These are phyloP conservation scores for Cryphonectria japonica DNA, from an alignment of 2,329 filamentous ascomycete genomes.

Conservation along the genomic window DNA sequence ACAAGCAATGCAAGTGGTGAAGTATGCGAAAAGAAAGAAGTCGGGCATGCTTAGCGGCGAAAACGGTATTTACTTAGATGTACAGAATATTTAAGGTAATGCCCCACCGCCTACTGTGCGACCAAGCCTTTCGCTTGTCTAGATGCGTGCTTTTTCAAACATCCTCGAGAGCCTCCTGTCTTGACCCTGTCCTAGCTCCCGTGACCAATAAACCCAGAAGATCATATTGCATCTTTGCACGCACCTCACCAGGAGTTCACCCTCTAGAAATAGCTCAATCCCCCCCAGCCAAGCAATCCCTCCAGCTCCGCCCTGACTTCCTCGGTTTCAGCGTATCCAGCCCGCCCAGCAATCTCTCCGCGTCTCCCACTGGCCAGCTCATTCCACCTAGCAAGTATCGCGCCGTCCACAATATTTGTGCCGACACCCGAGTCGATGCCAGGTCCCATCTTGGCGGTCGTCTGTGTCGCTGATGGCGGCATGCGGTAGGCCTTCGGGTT, in stretches of 20 bases:
- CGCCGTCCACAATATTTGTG: constrained; percentile 76
- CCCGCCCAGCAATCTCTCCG: constrained; percentile 73
- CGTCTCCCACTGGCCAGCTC: constrained; percentile 74
- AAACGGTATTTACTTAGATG: not conserved
- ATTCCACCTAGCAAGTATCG: constrained; percentile 73
- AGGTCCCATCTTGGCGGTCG: constrained; percentile 43
- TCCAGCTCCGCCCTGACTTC: constrained; percentile 73
- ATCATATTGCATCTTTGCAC: not conserved
- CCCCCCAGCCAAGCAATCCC: constrained; percentile 63
- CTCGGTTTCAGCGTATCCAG: constrained; percentile 67
- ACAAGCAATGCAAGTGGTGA: not conserved
- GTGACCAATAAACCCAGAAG: not conserved
- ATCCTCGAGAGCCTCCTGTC: not conserved
- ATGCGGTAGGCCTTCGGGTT: constrained; percentile 81
- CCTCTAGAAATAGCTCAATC: constrained; percentile 58
- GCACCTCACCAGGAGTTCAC: not conserved
- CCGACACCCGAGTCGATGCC: constrained; percentile 63
- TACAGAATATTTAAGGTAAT: too few relatives aligned
- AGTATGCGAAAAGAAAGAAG: not conserved
- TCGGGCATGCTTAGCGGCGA: not conserved
- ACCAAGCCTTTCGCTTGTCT: not conserved
- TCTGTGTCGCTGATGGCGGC: constrained; percentile 52
- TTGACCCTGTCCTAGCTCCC: not conserved
- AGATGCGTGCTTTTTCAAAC: not conserved
- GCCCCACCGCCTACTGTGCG: not conserved